phyloP scores from a whole-genome alignment of 345 rosid genomes.

The Euphorbia peplus region DNA sequence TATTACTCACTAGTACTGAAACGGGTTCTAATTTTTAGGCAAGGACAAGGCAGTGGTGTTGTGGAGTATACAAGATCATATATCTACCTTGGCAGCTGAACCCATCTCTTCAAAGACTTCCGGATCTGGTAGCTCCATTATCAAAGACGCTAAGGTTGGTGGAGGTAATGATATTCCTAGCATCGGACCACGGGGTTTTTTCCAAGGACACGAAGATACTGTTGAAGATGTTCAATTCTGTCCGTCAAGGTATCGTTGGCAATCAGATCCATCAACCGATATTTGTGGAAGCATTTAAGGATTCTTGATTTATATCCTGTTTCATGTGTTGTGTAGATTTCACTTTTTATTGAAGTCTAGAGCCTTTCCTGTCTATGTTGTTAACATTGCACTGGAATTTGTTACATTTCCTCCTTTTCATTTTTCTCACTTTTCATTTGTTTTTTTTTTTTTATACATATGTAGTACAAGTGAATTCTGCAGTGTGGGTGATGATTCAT shows the following conservation, averaged over 20 bases:
- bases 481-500: slow-evolving; percentile 72
- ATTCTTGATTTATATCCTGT: not conserved
- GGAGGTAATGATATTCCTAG: slow-evolving; percentile 47
- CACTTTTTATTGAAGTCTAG: slow-evolving; percentile 2
- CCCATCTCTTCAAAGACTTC: slow-evolving; percentile 38
- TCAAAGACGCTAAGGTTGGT: slow-evolving; percentile 38
- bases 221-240: slow-evolving; percentile 73
- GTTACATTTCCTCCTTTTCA: not conserved
- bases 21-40: slow-evolving; percentile 32
- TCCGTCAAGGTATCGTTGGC: slow-evolving; percentile 48
- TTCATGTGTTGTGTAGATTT: not conserved
- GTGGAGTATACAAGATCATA: slow-evolving; percentile 67
- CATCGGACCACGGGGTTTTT: slow-evolving; percentile 52
- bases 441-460: slow-evolving; percentile 1
- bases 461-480: slow-evolving; percentile 57
- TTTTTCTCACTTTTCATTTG: not conserved
- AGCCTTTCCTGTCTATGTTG: not conserved
- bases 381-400: not conserved
- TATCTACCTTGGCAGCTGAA: slow-evolving; percentile 42
- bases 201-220: slow-evolving; percentile 54
- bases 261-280: slow-evolving; percentile 2
- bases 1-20: not conserved
- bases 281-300: slow-evolving; percentile 1
- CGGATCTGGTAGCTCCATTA: slow-evolving; percentile 34
- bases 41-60: slow-evolving; percentile 56